phyloP scores from a whole-genome alignment of 305 asterid species.

The Solanum hybrid region DNA sequence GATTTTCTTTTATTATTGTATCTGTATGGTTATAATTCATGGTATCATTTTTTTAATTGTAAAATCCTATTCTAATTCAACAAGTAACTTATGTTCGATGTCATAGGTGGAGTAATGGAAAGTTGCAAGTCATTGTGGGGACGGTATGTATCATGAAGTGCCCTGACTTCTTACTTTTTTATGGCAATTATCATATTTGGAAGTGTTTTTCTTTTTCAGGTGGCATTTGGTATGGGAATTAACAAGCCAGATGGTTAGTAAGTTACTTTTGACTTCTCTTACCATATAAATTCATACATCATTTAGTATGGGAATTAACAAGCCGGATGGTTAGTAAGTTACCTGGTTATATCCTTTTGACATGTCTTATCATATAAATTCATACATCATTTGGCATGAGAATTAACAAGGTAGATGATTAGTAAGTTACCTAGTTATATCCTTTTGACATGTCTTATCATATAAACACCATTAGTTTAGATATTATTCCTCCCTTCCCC shows the following conservation, averaged over 20 bases:
- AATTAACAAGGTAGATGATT: constrained; percentile 97
- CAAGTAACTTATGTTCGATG: constrained; percentile 6
- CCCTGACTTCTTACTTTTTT: not conserved
- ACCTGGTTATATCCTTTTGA: constrained; percentile 30
- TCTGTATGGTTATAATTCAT: not conserved
- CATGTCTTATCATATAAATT: not conserved
- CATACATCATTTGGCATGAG: constrained; percentile 83
- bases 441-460: not conserved
- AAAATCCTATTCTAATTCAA: not conserved
- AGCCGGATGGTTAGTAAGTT: constrained; percentile 83
- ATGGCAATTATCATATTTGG: not conserved
- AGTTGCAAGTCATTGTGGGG: constrained; percentile 93
- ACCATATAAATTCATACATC: constrained; percentile 13
- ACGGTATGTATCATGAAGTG: constrained; percentile 46
- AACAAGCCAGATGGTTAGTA: constrained; percentile 96
- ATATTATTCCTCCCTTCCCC: not conserved
- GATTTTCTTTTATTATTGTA: not conserved
- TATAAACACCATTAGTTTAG: not conserved
- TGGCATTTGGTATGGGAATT: constrained; percentile 99
- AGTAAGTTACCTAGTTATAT: constrained; percentile 42
- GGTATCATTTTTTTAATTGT: not conserved
- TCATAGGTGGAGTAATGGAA: constrained; percentile 86
- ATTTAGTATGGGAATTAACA: constrained; percentile 98
- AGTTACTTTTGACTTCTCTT: not conserved
- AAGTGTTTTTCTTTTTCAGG: constrained; percentile 36